A percentile compares a stretch with the other conserved stretches of the same genome.
These are phyloP conservation scores for Amanita subjunquillea DNA, from an alignment of 768 basidiomycete species.

Conservation along the genomic window DNA sequence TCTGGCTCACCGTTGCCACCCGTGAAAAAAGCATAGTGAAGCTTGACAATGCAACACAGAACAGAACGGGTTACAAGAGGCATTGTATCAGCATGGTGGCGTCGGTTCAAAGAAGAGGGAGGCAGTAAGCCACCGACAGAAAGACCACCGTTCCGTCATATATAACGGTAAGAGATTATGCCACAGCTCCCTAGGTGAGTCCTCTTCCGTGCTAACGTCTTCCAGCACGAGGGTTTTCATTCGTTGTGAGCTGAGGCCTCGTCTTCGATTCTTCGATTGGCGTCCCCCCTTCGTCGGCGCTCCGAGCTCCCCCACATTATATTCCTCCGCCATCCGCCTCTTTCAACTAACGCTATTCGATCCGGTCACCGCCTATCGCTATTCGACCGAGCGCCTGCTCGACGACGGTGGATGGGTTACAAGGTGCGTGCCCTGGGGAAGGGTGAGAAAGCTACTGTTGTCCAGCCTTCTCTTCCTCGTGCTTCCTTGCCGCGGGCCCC, in stretches of 20 bases:
- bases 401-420: not conserved
- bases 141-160: not conserved
- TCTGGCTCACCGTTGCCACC: too few species aligned
- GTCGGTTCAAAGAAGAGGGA: not conserved
- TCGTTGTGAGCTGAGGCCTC: not conserved
- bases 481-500: slow-evolving; percentile 3
- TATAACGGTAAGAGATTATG: not conserved
- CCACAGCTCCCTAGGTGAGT: not conserved
- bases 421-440: not conserved
- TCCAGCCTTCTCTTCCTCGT: not conserved
- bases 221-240: not conserved
- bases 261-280: not conserved
- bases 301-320: too few species aligned
- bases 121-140: not conserved
- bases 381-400: not conserved
- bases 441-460: not conserved
- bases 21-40: too few species aligned
- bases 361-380: not conserved
- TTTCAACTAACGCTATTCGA: not conserved
- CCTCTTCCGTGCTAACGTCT: not conserved
- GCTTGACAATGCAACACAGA: too few species aligned
- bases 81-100: not conserved
- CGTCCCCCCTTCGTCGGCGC: too few species aligned
- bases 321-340: not conserved
- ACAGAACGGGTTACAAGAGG: too few species aligned